A percentile compares a stretch with the other conserved stretches of the same genome.
These are phyloP conservation scores for Phytophthora ohioensis DNA, from an alignment of 352 stramenopile genomes.

Conservation along the genomic window DNA sequence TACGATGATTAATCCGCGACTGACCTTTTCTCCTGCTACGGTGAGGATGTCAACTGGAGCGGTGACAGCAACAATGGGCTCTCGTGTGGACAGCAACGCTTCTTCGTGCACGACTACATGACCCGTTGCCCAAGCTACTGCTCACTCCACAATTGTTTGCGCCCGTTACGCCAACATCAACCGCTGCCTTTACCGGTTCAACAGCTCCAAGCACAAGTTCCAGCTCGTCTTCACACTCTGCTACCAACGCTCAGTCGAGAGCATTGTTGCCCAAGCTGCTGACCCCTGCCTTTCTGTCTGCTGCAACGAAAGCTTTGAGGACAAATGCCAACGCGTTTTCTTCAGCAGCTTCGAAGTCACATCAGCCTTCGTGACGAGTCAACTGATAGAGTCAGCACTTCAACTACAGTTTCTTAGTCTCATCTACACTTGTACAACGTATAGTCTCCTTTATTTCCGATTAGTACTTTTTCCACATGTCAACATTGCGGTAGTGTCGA, in stretches of 20 bases:
- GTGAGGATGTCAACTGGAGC: too few relatives aligned
- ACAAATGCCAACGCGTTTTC: too few relatives aligned
- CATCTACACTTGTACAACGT: conserved; percentile 1
- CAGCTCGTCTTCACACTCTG: neutral
- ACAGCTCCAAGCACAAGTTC: neutral
- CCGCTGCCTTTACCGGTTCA: neutral
- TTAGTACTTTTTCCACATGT: neutral
- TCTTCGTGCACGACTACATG: too few relatives aligned
- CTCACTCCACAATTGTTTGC: neutral
- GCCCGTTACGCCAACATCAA: neutral
- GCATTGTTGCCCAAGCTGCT: conserved; percentile 5
- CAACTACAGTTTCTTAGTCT: conserved; percentile 2
- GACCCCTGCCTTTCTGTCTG: conserved; percentile 1
- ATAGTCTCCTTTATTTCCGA: conserved; percentile 28
- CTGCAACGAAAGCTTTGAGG: neutral
- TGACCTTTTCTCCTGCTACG: too few relatives aligned
- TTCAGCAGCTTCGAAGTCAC: conserved; percentile 2
- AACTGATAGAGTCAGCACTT: neutral
- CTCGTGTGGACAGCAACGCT: too few relatives aligned
- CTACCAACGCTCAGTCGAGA: neutral
- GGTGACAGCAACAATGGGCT: too few relatives aligned
- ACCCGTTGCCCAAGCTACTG: neutral
- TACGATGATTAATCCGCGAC: neutral
- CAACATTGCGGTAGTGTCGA: conserved; percentile 2
- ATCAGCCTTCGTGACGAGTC: conserved; percentile 2